Evolutionary conservation across 805 yeast genomes (phyloP), one percentile per base, ranked within the genome.

Genomic region (Starmera caribaea): DNA sequence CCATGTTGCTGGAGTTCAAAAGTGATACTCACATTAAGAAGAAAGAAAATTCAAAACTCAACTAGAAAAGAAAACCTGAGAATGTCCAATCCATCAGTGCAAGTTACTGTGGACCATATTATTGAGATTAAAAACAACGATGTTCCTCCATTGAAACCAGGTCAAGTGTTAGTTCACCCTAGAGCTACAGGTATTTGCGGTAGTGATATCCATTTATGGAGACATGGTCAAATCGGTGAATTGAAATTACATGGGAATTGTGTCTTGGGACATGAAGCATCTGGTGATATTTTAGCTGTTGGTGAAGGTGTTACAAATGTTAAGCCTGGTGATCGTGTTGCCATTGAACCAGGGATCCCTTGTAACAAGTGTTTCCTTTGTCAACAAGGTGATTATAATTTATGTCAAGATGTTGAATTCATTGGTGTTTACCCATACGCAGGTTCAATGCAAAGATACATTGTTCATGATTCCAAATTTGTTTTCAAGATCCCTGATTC

Each of bases 131-230:
- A 43, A 21, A 39, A 48, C 34, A 43, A 44, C 34, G 34, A 26
- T n/a, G 16, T 47, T 26, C 50, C 53, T 17, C 35, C 36, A 12
- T 35, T 51, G 10, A 37, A 42, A 30, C 33, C 36, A 8, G 49
- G 49, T 10, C 41, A 45, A 30, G 49, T 49, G 24, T 34, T 44
- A 9, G 39, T 47, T 30, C 51, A 46, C 31, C 51, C 49, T 28
- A 65, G 73, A 44, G 76, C 78, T 38, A 78, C 84, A 8, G 88
- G 88, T 24, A 80, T 81, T 47, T 81, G 88, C 58, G 88, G 88
- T 14, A 73, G 83, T 16, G 89, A 81, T 57, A 67, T 79, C 44
- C 87, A 81, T 54, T 79, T 77, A 61, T 76, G 74, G 63, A 68
- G 74, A 40, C 76, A 74, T 44, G 88, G 87, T 35, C 69, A 66